phyloP scores from a whole-genome alignment of 257 asterid genomes.

The Salvia rosmarinus region DNA sequence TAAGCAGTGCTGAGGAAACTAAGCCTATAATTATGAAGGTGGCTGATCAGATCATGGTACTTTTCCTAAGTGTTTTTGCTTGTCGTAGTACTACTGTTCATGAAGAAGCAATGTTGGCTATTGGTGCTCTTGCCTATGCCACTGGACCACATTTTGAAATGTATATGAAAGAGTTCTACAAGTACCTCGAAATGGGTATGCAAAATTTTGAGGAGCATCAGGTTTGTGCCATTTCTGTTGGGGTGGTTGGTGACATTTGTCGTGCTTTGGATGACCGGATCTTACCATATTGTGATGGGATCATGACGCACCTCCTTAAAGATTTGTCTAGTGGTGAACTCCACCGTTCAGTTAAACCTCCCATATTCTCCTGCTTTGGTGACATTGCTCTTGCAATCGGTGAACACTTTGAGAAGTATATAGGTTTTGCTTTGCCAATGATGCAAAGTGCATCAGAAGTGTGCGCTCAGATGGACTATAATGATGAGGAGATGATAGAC shows the following conservation, averaged over 20 bases:
- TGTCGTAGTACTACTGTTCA: constrained; percentile 87
- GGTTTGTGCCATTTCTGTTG: constrained; percentile 85
- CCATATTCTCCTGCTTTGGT: constrained; percentile 83
- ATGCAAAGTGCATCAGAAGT: constrained; percentile 76
- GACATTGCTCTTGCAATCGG: constrained; percentile 86
- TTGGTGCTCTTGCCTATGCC: constrained; percentile 84
- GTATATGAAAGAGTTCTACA: constrained; percentile 78
- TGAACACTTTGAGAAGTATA: constrained; percentile 70
- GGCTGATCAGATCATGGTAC: constrained; percentile 74
- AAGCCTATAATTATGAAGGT: constrained; percentile 63
- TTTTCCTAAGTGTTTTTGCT: constrained; percentile 76
- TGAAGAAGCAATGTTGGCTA: constrained; percentile 92
- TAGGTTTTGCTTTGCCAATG: constrained; percentile 67
- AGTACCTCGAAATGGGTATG: constrained; percentile 80
- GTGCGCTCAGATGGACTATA: constrained; percentile 61
- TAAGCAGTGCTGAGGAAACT: constrained; percentile 63
- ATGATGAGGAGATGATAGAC: constrained; percentile 79
- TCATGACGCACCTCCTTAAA: constrained; percentile 75
- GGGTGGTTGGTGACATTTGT: constrained; percentile 85
- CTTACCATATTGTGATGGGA: constrained; percentile 75
- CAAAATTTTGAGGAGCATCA: constrained; percentile 88
- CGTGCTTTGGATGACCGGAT: constrained; percentile 81
- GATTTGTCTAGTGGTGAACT: constrained; percentile 71
- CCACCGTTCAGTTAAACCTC: constrained; percentile 82
- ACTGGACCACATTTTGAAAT: constrained; percentile 65